These are phyloP conservation scores for Cladosporium colombiae DNA, from an alignment of 2,329 filamentous ascomycete genomes.

Conservation along the genomic window DNA sequence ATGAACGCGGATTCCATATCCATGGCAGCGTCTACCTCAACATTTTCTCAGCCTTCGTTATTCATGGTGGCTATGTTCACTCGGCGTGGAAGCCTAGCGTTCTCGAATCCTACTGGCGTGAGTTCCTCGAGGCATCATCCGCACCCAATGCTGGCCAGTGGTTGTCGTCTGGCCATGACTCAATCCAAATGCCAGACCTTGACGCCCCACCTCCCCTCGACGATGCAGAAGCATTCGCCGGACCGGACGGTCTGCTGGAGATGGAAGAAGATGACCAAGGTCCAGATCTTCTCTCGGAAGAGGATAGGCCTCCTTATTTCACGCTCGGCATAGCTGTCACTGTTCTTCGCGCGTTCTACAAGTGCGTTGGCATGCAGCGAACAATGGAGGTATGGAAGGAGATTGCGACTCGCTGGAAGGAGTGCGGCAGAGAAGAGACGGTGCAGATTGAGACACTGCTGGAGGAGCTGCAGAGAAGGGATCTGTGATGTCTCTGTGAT, in stretches of 20 bases:
- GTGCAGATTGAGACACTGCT: neutral
- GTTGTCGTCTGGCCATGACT: neutral
- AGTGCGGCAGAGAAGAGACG: neutral
- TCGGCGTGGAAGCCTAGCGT: conserved; percentile 71
- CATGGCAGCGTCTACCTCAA: conserved; percentile 77
- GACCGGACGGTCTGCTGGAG: conserved; percentile 21
- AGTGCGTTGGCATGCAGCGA: conserved; percentile 55
- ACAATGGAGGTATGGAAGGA: conserved; percentile 58
- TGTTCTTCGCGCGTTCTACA: conserved; percentile 64
- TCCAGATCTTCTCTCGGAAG: conserved; percentile 21
- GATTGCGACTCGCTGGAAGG: conserved; percentile 41
- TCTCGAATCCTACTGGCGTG: conserved; percentile 68
- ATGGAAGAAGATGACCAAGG: conserved; percentile 28
- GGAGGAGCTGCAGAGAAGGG: neutral
- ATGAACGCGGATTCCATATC: conserved; percentile 63
- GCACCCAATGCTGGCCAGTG: conserved; percentile 1
- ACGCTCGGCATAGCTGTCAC: conserved; percentile 59
- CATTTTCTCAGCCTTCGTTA: conserved; percentile 78
- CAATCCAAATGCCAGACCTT: neutral
- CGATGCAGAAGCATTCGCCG: conserved; percentile 9
- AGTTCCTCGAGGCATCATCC: conserved; percentile 55
- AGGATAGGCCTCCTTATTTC: conserved; percentile 35
- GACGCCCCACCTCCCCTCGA: neutral
- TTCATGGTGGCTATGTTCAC: conserved; percentile 66
- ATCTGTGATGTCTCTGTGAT: neutral